Base-by-base conservation (phyloP, 73 alveolate genomes). In the Breviolum minutum region DNA sequence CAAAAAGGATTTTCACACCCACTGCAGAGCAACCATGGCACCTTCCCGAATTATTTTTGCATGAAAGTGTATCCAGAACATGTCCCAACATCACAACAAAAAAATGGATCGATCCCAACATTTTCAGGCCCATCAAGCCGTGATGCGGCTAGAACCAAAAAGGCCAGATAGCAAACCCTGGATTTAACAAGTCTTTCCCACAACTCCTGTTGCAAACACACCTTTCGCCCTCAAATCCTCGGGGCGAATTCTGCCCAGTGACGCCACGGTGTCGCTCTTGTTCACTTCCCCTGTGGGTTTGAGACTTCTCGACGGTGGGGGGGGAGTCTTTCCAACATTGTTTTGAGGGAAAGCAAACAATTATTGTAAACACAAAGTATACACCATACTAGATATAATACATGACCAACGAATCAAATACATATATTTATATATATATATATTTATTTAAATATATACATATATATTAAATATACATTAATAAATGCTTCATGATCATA, bases 231-330 rank as follows among this genome's bases (percentile, higher is more conserved):
- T 6, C 77, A 22, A 68, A 14, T 68, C 77, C 77, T 17, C 3
- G 24, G 77, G 24, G 77, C 11, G 77, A 68, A 14, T 22, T 73
- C 40, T 13, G 26, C 83, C 83, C 14, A 85, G 94, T 8, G 63
- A 63, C 79, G 94, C 94, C 30, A 85, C 79, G 79, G 94, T 85
- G 79, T 85, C 94, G 62, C 94, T 85, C 30, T 85, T 85, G 94
- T 85, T 85, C 74, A 85, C 66, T 26, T 85, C 94, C 48, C 73
- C 79, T 60, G 29, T 14, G 54, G 83, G 32, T 17, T 40, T 40
- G 54, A 40, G 54, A 40, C 54, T 40, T 40, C 54, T 40, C 54
- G 54, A 40, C 54, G 0, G 0, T 40, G 54, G 54, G 54, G 54
- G 54, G 54, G 54, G 54, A 40, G 54, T 40, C 0, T 40, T 40